phyloP scores from a whole-genome alignment of 2,329 filamentous ascomycete genomes.

The Corinectria fuckeliana region DNA sequence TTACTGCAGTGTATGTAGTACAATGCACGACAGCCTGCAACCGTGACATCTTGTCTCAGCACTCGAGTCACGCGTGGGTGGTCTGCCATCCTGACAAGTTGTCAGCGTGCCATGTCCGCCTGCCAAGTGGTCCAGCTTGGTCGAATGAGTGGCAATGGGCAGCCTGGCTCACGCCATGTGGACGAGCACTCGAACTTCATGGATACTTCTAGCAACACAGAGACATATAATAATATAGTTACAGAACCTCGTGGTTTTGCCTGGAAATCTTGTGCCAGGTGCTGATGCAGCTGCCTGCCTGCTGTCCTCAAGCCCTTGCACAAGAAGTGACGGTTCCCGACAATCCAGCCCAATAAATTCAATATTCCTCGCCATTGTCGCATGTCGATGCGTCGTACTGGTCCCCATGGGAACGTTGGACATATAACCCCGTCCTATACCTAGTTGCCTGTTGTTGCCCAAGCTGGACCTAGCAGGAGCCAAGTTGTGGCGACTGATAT shows the following conservation, averaged over 20 bases:
- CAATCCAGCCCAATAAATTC: too few relatives aligned
- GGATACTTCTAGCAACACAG: conserved; percentile 8
- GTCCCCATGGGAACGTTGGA: conserved; percentile 2
- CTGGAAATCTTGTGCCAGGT: conserved; percentile 1
- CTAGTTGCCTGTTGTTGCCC: conserved; percentile 4
- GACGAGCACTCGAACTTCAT: neutral
- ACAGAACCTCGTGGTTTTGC: conserved; percentile 3
- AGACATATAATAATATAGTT: neutral
- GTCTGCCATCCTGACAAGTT: neutral
- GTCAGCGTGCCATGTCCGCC: neutral
- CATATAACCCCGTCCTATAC: neutral
- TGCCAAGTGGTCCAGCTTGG: neutral
- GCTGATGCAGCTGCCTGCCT: conserved; percentile 6
- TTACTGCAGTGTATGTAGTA: too few relatives aligned
- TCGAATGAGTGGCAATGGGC: conserved; percentile 6
- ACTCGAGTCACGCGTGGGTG: neutral
- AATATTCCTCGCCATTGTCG: neutral
- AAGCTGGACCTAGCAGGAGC: conserved; percentile 2
- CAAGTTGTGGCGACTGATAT: neutral
- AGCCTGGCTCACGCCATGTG: conserved; percentile 7
- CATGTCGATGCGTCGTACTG: neutral
- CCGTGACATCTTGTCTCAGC: neutral
- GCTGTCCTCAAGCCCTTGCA: neutral
- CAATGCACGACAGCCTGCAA: too few relatives aligned
- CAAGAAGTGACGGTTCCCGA: too few relatives aligned